Base-by-base conservation (phyloP, 257 asterid species). In the Solanum dulcamara region DNA sequence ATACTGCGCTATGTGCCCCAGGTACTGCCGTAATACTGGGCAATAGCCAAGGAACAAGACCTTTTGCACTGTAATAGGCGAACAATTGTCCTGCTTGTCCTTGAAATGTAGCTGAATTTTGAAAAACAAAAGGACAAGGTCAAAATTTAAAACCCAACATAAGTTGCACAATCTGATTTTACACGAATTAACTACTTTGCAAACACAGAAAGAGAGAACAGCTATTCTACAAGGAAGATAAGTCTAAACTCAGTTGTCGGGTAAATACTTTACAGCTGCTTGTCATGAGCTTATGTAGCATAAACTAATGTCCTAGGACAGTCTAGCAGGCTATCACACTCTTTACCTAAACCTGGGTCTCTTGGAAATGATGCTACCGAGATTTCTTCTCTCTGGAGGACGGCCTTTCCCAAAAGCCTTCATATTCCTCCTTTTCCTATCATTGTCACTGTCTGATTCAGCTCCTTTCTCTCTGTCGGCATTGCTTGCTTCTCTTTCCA, bases 281-380 rank as follows among this genome's bases (percentile, higher is more conserved):
- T 77, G 28, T 74, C 46, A 33, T 32, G 46, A 46, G 37, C 60
- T 46, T 46, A 46, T 46, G 83, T 15, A 46, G 83, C 42, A 22
- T 46, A 77, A 46, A 46, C 83, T 44, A 77, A 28, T 46, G 24
- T 50, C 83, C 83, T 46, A 77, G 7, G 35, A 77, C 62, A 13
- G 10, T 14, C 10, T 24, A 74, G 59, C 37, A 42, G 38, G 37
- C 83, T 84, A 48, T 85, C 79, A 35, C 77, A 14, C 83, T 84
- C 24, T 67, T 87, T 87, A 92, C 91, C 93, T 90, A 86, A 92
- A 92, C 89, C 93, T 87, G 75, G 88, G 85, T 85, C 89, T 90
- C 90, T 92, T 92, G 59, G 89, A 77, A 57, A 90, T 89, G 85
- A 89, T 85, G 75, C 87, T 84, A 40, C 88, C 87, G 5, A 88